Conservation (phyloP, 1,284 basidiomycete genomes). For the Schizophyllum amplum region DNA sequence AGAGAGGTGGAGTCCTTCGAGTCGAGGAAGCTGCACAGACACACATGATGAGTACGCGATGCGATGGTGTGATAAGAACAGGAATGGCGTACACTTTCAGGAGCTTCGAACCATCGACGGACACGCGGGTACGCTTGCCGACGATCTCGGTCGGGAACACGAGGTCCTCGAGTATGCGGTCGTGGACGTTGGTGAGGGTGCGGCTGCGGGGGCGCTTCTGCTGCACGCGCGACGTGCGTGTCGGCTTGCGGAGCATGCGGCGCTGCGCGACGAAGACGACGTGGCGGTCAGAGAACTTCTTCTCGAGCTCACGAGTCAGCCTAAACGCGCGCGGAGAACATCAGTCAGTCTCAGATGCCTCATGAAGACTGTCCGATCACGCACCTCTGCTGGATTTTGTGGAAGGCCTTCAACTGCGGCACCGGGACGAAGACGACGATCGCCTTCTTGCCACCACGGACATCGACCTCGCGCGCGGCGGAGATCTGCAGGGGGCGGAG, state of each 20-base stretch:
- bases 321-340: constrained; percentile 32
- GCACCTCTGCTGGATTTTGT: constrained; percentile 96
- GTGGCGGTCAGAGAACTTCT: constrained; percentile 99
- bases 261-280: constrained; percentile 99
- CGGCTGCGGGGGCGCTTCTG: constrained; percentile 97
- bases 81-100: constrained; percentile 80
- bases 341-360: constrained; percentile 6
- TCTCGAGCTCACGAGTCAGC: constrained; percentile 98
- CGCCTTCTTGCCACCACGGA: constrained; percentile 98
- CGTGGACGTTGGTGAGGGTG: constrained; percentile 96
- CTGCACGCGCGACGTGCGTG: constrained; percentile 84
- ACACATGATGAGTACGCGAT: constrained; percentile 10
- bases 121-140: constrained; percentile 93
- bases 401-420: constrained; percentile 97
- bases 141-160: constrained; percentile 99
- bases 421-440: constrained; percentile 98
- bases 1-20: constrained; percentile 96
- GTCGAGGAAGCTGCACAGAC: constrained; percentile 79
- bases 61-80: constrained; percentile 6
- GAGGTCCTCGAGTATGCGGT: constrained; percentile 97
- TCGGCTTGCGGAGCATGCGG: constrained; percentile 97
- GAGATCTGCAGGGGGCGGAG: constrained; percentile 95
- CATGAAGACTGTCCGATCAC: constrained; percentile 21
- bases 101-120: constrained; percentile 86
- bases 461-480: constrained; percentile 97